A percentile compares a stretch with the other conserved stretches of the same genome.
Evolutionary conservation across 1,284 basidiomycete genomes (phyloP).

Genomic region (Boletus austroedulis): DNA sequence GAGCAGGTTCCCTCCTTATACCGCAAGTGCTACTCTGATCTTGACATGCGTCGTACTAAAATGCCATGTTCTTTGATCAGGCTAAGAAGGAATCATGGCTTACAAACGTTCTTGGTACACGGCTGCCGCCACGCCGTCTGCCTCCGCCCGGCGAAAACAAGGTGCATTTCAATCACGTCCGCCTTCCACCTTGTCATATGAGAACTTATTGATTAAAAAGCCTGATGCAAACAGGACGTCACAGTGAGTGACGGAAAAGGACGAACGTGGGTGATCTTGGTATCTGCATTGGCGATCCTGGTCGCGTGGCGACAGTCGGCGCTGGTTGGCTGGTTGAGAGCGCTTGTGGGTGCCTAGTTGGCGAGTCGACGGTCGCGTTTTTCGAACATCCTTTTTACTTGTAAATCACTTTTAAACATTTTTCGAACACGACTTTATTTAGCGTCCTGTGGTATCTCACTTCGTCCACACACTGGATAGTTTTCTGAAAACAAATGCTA

Average conservation of each 20-base stretch:
- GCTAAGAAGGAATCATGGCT: slow-evolving; percentile 28
- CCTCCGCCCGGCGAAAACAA: slow-evolving; percentile 9
- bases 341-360: slow-evolving; percentile 6
- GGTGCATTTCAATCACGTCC: slow-evolving; percentile 6
- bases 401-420: no score
- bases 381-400: background rate
- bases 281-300: slow-evolving; percentile 10
- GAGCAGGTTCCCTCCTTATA: slow-evolving; percentile 66
- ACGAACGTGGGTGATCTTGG: slow-evolving; percentile 3
- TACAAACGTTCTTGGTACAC: slow-evolving; percentile 10
- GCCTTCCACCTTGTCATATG: background rate
- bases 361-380: background rate
- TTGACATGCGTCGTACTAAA: background rate
- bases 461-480: no score
- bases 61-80: slow-evolving; percentile 3
- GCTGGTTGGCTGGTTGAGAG: slow-evolving; percentile 1
- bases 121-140: slow-evolving; percentile 26
- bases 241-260: background rate
- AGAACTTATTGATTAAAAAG: slow-evolving; percentile 17
- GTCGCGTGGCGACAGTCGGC: slow-evolving; percentile 3
- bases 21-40: slow-evolving; percentile 35
- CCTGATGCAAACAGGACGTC: slow-evolving; percentile 3
- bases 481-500: no score
- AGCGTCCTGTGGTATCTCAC: no score
- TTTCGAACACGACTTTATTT: no score